A percentile compares a stretch with the other conserved stretches of the same genome.
Evolutionary conservation across 2,329 filamentous ascomycete species (phyloP).

Genomic region (Orbilia quercus): DNA sequence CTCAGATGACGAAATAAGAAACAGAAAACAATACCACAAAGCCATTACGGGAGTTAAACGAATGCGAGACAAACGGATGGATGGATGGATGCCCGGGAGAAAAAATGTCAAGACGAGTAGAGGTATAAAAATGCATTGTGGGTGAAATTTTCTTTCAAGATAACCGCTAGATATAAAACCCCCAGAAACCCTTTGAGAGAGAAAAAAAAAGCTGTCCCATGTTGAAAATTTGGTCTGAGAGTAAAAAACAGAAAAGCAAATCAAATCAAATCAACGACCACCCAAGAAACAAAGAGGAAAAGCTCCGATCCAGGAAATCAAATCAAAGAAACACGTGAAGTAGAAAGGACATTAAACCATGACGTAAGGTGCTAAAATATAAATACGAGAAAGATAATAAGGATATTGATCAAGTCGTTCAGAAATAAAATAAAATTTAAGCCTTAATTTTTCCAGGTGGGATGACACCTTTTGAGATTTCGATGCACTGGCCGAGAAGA

Average conservation of each 20-base stretch:
- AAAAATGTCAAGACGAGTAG: constrained; percentile 18
- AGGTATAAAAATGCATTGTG: constrained; percentile 25
- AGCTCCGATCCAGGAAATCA: constrained; percentile 56
- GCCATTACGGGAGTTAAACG: neutral
- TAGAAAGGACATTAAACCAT: constrained; percentile 50
- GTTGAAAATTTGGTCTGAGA: constrained; percentile 21
- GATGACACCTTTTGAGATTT: constrained; percentile 47
- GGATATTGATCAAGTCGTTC: constrained; percentile 25
- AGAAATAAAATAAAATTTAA: constrained; percentile 11
- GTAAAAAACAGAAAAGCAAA: constrained; percentile 13
- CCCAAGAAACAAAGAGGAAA: constrained; percentile 41
- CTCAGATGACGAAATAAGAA: neutral
- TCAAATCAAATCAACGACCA: constrained; percentile 25
- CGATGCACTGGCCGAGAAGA: constrained; percentile 63
- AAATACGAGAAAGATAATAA: constrained; percentile 47
- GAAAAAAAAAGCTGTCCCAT: constrained; percentile 14
- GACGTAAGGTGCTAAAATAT: constrained; percentile 47
- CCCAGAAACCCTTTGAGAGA: constrained; percentile 22
- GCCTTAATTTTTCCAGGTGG: constrained; percentile 51
- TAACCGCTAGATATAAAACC: constrained; percentile 44
- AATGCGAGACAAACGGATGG: neutral
- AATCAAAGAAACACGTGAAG: constrained; percentile 27
- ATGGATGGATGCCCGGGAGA: constrained; percentile 5
- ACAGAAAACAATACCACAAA: neutral
- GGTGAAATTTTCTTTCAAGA: constrained; percentile 44